Evolutionary conservation across 75 land plant genomes (phyloP), one percentile per base, ranked within the genome.

Genomic region (Selaginella moellendorffii): DNA sequence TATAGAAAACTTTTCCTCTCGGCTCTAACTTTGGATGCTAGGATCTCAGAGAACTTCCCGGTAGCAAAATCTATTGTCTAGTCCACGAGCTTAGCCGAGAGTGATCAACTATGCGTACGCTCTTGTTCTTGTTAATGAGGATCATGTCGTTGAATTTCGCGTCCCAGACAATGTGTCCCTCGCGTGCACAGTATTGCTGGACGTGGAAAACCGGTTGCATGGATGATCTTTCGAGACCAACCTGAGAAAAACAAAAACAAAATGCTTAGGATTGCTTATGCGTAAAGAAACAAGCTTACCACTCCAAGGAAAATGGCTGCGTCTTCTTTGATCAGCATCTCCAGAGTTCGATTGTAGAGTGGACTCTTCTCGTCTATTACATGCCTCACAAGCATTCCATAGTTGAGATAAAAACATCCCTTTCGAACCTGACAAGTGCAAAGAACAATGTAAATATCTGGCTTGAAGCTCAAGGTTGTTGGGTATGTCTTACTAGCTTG

Each of bases 121-220:
- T 77, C 30, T 76, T 71, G n/a, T n/a, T n/a, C 59, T 27, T 72
- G 54, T 62, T 62, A 0, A 77, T 72, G 52, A 77, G 62, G 27
- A 77, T 51, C 79, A 77, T 71, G 31, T 77, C 79, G 30, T 72
- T 75, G 68, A 77, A 77, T 52, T 77, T 75, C 30, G 79, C 79
- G 63, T 77, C 71, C 79, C 79, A 72, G 12, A 77, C 54, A 18
- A 77, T 68, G 24, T 77, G 69, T 25, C 26, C 75, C 31, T 77
- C 79, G 46, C 53, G 63, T 28, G 71, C 79, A 59, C 71, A 77
- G 27, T 72, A 77, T 27, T 68, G 67, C 28, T 77, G 75, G 31
- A 77, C 71, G 29, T 77, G 71, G 31, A 77, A 77, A n/a, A 77
- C 54, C 0, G 76, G 64, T 52, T 72, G 79, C 79, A 77, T 77